A percentile compares a stretch with the other conserved stretches of the same genome.
These are phyloP conservation scores for Clitocybe nebularis DNA, from an alignment of 1,284 basidiomycete genomes.

Conservation along the genomic window DNA sequence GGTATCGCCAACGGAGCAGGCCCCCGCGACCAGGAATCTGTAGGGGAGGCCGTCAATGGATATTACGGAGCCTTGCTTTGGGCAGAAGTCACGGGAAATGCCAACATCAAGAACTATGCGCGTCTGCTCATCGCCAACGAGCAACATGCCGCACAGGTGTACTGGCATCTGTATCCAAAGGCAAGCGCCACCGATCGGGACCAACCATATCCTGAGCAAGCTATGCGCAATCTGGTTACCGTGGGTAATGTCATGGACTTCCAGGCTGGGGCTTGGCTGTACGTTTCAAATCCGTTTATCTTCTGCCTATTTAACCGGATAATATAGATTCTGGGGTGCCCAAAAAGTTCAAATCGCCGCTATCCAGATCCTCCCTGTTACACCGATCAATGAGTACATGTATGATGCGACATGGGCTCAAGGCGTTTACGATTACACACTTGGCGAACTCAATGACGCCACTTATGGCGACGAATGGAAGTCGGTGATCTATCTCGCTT, in stretches of 20 bases:
- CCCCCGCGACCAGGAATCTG: constrained; percentile 30
- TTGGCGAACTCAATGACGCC: constrained; percentile 24
- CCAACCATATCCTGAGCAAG: constrained; percentile 31
- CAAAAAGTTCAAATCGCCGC: constrained; percentile 31
- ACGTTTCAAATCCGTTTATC: constrained; percentile 8
- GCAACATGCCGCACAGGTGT: constrained; percentile 29
- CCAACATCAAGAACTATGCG: constrained; percentile 27
- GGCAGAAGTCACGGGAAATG: constrained; percentile 26
- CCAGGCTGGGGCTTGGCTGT: constrained; percentile 33
- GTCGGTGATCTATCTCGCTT: constrained; percentile 28
- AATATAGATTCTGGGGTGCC: constrained; percentile 29
- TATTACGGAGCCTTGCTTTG: constrained; percentile 30
- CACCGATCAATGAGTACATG: constrained; percentile 30
- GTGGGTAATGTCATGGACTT: constrained; percentile 32
- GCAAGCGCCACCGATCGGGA: constrained; percentile 25
- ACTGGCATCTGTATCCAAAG: constrained; percentile 33
- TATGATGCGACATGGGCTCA: constrained; percentile 29
- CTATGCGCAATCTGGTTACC: constrained; percentile 26
- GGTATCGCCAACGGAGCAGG: constrained; percentile 32
- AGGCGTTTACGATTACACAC: constrained; percentile 24
- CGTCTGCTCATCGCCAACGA: constrained; percentile 30
- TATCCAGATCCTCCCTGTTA: constrained; percentile 33
- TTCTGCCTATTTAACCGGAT: neutral
- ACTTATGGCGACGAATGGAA: constrained; percentile 31
- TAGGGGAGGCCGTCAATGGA: constrained; percentile 30